Evolutionary conservation across 345 rosid species (phyloP).

Genomic region (Streptanthus diversifolius): DNA sequence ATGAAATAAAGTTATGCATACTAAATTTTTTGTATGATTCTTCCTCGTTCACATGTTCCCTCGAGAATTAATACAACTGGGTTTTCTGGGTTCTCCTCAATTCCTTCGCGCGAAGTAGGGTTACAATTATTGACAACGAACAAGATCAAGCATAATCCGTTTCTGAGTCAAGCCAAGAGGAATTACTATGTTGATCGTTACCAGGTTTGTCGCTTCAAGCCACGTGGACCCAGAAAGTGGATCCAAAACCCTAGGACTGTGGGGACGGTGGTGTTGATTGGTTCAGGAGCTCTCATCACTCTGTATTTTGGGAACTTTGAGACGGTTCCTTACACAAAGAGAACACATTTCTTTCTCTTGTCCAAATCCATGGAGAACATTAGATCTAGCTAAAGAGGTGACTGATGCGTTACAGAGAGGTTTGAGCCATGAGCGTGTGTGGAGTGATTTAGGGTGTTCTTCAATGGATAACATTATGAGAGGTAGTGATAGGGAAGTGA

Average conservation of each 20-base stretch:
- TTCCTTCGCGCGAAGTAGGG: conserved; percentile 33
- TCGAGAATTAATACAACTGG: conserved; percentile 30
- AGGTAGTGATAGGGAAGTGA: conserved; percentile 33
- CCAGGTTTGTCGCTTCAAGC: conserved; percentile 63
- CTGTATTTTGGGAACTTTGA: conserved; percentile 67
- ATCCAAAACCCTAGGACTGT: conserved; percentile 56
- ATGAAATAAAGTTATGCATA: no score
- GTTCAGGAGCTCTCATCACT: conserved; percentile 57
- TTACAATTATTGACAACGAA: conserved; percentile 12
- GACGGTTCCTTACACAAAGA: conserved; percentile 80
- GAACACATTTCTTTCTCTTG: conserved; percentile 74
- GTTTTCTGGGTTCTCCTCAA: conserved; percentile 39
- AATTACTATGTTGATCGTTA: conserved; percentile 71
- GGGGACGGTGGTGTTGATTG: conserved; percentile 47
- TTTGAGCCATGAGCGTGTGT: conserved; percentile 58
- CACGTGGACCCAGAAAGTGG: conserved; percentile 68
- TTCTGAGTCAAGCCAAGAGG: conserved; percentile 40
- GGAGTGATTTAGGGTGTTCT: conserved; percentile 73
- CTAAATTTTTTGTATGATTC: no score
- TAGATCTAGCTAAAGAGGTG: conserved; percentile 59
- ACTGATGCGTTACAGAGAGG: conserved; percentile 81
- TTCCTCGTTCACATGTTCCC: conserved; percentile 36
- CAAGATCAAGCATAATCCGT: conserved; percentile 27
- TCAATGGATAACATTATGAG: conserved; percentile 38
- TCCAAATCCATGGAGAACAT: conserved; percentile 63